A percentile compares a stretch with the other conserved stretches of the same genome.
Evolutionary conservation across 306 rosid species (phyloP).

Genomic region (Rosa multiflora): DNA sequence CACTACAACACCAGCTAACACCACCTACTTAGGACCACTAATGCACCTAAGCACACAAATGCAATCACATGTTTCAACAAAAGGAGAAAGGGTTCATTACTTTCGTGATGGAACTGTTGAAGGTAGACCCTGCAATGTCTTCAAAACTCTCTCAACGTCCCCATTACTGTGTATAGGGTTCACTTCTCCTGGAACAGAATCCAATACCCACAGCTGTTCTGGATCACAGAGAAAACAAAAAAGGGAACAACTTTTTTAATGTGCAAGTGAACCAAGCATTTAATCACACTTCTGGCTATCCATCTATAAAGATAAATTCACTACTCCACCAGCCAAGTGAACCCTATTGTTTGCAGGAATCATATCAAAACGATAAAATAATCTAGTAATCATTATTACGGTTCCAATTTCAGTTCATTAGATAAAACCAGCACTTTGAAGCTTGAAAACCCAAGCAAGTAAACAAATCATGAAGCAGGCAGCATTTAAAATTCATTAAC

Average conservation of each 20-base stretch:
- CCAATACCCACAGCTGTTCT: constrained; percentile 94
- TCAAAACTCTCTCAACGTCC: constrained; percentile 69
- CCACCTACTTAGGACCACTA: background rate
- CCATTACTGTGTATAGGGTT: constrained; percentile 49
- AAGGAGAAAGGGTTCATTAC: constrained; percentile 42
- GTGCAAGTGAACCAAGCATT: constrained; percentile 22
- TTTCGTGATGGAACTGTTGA: constrained; percentile 62
- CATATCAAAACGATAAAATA: background rate
- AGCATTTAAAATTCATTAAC: background rate
- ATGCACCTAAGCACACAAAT: background rate
- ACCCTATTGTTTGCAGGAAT: background rate
- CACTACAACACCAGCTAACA: background rate
- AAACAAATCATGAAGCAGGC: no score
- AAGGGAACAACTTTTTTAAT: constrained; percentile 8
- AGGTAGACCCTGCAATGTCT: constrained; percentile 74
- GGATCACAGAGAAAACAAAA: constrained; percentile 38
- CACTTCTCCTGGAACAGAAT: constrained; percentile 81
- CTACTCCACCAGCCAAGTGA: background rate
- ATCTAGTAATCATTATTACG: background rate
- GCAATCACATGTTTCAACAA: constrained; percentile 4
- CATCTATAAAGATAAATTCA: background rate
- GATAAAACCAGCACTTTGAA: background rate
- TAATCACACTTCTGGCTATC: background rate
- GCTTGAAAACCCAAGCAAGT: no score
- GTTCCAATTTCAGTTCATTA: background rate